Evolutionary conservation across 2,329 filamentous ascomycete species (phyloP), one percentile per base, ranked within the genome.

Genomic region (Apiospora arundinis): DNA sequence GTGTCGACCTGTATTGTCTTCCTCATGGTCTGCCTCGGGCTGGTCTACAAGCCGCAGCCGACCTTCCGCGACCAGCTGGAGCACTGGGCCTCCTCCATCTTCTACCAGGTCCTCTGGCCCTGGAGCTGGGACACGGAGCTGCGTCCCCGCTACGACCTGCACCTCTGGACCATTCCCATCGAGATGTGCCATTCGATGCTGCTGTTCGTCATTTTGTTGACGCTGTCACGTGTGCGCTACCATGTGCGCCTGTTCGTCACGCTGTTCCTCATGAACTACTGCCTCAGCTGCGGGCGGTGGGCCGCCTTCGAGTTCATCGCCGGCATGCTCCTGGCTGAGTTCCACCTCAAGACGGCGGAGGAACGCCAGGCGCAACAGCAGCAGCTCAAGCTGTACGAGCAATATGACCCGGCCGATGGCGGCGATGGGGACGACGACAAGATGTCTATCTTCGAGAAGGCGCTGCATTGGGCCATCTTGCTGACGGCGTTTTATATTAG

Each of bases 91-190:
- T 60, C 72, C 11, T 68, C 72, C 5, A 75, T 74, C 6, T 74
- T 78, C 8, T 76, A 74, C 71, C 73, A 74, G 14, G 74, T 78
- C 12, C 72, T 73, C 23, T 76, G 76, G 44, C 76, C 76, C 8
- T 80, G 78, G 78, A 71, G 72, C n/a, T 80, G 77, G 77, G 77
- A 80, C 23, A 70, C 71, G 2, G 75, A 74, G 28, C 78, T 78
- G 56, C 69, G 70, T 2, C 73, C 74, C 6, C 72, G 70, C 7
- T 86, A 85, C 72, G 83, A 85, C 71, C 76, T 82, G 11, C 84
- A 86, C 69, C 78, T 86, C 21, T 87, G 85, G 85, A 86, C 85
- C 1, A 85, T 87, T 23, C 83, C 85, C 0, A 81, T 85, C 70
- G 85, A 87, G 70, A 83, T 85, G 69, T 82, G 79, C 37, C 81